Evolutionary conservation across 1,139 yeast genomes (phyloP).

Genomic region (Taiozyma sp.): DNA sequence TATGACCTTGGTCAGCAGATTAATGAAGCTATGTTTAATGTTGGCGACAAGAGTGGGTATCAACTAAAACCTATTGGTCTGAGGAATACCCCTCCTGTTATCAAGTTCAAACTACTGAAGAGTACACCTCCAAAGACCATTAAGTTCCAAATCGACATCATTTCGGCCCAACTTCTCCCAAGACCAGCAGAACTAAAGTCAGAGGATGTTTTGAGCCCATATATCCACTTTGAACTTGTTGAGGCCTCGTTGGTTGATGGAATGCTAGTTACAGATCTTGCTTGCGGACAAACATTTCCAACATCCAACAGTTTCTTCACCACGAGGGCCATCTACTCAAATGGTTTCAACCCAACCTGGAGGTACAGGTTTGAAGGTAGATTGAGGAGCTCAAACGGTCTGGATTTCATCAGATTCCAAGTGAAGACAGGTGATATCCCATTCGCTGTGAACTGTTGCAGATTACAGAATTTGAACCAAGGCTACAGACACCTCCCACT

Average conservation of each 20-base stretch:
- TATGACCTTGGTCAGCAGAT: slow-evolving; percentile 85
- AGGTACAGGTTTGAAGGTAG: slow-evolving; percentile 45
- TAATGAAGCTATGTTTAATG: slow-evolving; percentile 78
- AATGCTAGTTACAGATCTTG: slow-evolving; percentile 14
- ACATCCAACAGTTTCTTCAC: slow-evolving; percentile 5
- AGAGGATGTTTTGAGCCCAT: slow-evolving; percentile 25
- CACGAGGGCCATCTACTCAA: slow-evolving; percentile 31
- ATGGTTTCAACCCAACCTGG: slow-evolving; percentile 91
- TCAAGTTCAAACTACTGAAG: slow-evolving; percentile 23
- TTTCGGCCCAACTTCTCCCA: slow-evolving; percentile 87
- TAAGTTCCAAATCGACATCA: slow-evolving; percentile 40
- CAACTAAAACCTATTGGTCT: slow-evolving; percentile 60
- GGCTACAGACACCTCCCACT: slow-evolving; percentile 84
- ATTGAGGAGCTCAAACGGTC: slow-evolving; percentile 35
- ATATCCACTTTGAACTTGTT: slow-evolving; percentile 18
- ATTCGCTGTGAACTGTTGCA: slow-evolving; percentile 57
- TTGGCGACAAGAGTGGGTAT: slow-evolving; percentile 62
- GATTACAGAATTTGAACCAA: slow-evolving; percentile 51
- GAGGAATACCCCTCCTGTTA: slow-evolving; percentile 23
- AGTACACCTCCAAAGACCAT: slow-evolving; percentile 16
- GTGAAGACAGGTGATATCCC: slow-evolving; percentile 38
- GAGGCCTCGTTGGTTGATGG: slow-evolving; percentile 13
- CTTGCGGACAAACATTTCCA: slow-evolving; percentile 1
- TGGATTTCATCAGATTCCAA: slow-evolving; percentile 49
- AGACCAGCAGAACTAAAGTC: slow-evolving; percentile 47